phyloP scores from a whole-genome alignment of 495 filamentous ascomycete species.

The Cetradonia linearis region DNA sequence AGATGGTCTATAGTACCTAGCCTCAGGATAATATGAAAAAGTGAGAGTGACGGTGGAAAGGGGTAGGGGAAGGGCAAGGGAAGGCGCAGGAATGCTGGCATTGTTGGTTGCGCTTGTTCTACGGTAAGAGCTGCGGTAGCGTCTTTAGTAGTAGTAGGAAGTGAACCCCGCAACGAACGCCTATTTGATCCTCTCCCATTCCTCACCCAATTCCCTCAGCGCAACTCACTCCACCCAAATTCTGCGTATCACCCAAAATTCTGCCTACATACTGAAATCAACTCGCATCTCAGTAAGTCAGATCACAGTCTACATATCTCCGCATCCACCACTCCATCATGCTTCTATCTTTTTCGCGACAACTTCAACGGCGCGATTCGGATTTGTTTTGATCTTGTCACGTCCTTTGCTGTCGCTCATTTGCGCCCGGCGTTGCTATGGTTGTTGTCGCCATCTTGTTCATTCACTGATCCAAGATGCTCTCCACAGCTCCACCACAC shows the following conservation, averaged over 20 bases:
- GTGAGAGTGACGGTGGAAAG: not conserved
- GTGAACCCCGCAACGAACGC: conserved; percentile 16
- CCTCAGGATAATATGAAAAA: not conserved
- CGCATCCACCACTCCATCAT: conserved; percentile 5
- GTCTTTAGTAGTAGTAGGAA: conserved; percentile 1
- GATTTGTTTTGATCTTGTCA: conserved; percentile 27
- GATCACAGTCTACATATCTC: conserved; percentile 21
- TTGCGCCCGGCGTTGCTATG: conserved; percentile 3
- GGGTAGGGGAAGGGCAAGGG: not conserved
- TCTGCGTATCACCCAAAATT: conserved; percentile 25
- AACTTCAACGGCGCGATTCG: conserved; percentile 21
- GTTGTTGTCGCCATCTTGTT: conserved; percentile 16
- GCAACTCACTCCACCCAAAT: conserved; percentile 35
- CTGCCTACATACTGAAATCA: conserved; percentile 23
- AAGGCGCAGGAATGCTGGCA: conserved; percentile 12
- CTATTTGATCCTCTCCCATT: conserved; percentile 25
- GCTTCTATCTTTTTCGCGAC: conserved; percentile 21
- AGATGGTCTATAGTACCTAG: not conserved
- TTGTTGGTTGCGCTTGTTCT: conserved; percentile 13
- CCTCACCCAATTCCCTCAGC: conserved; percentile 43
- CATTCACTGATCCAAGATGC: conserved; percentile 10
- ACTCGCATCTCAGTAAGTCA: conserved; percentile 27
- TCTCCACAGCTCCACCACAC: conserved; percentile 14
- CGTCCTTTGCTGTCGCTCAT: conserved; percentile 27
- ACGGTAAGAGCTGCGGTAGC: conserved; percentile 14